Evolutionary conservation across 495 filamentous ascomycete genomes (phyloP).

Genomic region (Aspergillus homomorphus): DNA sequence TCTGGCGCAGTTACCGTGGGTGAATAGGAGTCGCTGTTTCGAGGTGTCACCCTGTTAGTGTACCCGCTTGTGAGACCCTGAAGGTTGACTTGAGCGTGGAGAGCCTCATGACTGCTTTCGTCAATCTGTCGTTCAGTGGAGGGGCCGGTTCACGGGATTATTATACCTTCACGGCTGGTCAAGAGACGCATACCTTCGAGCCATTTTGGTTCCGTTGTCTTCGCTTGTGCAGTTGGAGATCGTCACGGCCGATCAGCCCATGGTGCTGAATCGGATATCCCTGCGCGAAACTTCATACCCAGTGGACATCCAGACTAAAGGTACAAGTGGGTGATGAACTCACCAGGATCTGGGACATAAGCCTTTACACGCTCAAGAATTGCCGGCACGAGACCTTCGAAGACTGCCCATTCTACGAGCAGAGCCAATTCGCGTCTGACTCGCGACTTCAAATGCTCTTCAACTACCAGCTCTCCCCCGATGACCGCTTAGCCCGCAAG

Average conservation of each 20-base stretch:
- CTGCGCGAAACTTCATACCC: constrained; percentile 24
- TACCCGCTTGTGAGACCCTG: constrained; percentile 13
- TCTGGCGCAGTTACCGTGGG: neutral
- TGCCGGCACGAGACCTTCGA: constrained; percentile 32
- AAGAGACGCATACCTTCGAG: constrained; percentile 14
- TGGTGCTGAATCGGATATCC: constrained; percentile 10
- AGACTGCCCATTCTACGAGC: constrained; percentile 35
- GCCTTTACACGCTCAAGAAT: constrained; percentile 22
- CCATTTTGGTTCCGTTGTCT: constrained; percentile 32
- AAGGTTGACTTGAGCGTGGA: constrained; percentile 17
- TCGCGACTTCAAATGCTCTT: constrained; percentile 26
- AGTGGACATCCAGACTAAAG: constrained; percentile 18
- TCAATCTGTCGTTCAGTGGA: constrained; percentile 17
- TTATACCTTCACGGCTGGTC: constrained; percentile 15
- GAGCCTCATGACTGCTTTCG: constrained; percentile 22
- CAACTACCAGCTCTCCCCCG: constrained; percentile 24
- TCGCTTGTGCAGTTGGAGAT: constrained; percentile 24
- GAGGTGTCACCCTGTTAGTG: constrained; percentile 1
- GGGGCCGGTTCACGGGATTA: constrained; percentile 21
- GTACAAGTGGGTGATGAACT: constrained; percentile 12
- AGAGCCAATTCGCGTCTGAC: constrained; percentile 30
- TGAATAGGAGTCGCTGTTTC: neutral
- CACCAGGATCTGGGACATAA: constrained; percentile 24
- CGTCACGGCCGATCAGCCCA: constrained; percentile 1
- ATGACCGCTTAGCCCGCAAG: constrained; percentile 28